Base-by-base conservation (phyloP, 352 stramenopile species). In the Phytophthora meadii region DNA sequence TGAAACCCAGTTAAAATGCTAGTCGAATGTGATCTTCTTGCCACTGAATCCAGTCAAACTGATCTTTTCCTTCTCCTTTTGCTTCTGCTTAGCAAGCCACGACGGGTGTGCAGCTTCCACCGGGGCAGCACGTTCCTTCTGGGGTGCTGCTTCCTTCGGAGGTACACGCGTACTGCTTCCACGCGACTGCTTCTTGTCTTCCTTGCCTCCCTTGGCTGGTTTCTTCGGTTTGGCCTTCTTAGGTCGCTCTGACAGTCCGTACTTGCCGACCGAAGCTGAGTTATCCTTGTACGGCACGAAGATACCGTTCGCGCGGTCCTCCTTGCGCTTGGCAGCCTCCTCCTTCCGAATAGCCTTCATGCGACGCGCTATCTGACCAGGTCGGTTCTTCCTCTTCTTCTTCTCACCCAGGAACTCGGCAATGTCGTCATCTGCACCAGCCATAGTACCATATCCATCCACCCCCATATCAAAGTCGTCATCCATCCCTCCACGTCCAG, bases 351-450 rank as follows among this genome's bases (percentile, higher is more conserved):
- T 82, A 25, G 87, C 87, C 67, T 93, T 92, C 64, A 92, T 85
- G 2, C 85, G 81, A 56, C 87, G 83, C n/a, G 87, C 87, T 52
- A 82, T 82, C 47, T 95, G 87, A 17, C 87, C 87, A 6, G 84
- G 59, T 14, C 87, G 84, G 64, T 95, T 95, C 66, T 95, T 95
- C 52, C 78, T 88, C 77, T 92, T 92, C 67, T 93, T 92, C 49
- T 83, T 92, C 61, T 95, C 87, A 27, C 87, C 87, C 48, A 95
- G 54, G 47, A 95, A 93, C 55, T 93, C 87, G 30, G 87, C 87
- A 58, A 95, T 93, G 34, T 93, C 87, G 53, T 93, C 84, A 24
- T 92, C 79, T 0, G 75, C 82, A 12, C 72, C 77, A 54, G 70
- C 74, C 75, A 90, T 86, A 2, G 58, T 58, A 4, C 55, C 65